Conservation (phyloP, 345 rosid genomes). For the Erucastrum elatum region DNA sequence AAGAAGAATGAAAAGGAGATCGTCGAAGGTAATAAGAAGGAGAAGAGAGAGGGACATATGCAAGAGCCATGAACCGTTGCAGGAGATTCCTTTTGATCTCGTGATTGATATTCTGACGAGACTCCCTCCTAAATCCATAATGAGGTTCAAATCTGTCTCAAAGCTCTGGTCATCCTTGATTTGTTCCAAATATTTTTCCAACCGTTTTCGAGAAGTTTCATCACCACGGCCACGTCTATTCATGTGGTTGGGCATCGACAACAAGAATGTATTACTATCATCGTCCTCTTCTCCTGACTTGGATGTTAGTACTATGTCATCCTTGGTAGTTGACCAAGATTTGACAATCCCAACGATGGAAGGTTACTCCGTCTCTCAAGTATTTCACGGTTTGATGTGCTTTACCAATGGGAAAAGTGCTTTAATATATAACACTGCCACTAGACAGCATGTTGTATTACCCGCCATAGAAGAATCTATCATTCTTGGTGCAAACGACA, state of each 20-base stretch:
- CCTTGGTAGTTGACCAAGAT: not conserved
- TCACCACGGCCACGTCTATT: not conserved
- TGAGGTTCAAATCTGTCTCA: not conserved
- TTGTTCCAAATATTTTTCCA: not conserved
- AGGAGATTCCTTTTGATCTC: not conserved
- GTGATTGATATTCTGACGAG: not conserved
- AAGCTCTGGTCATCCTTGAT: not conserved
- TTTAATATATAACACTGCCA: slow-evolving; percentile 14
- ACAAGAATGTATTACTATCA: not conserved
- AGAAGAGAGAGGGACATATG: too few species aligned
- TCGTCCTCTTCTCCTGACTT: not conserved
- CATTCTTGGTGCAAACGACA: not conserved
- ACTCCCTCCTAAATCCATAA: not conserved
- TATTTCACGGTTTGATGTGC: slow-evolving; percentile 16
- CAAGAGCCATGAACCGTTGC: not conserved
- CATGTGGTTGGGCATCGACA: not conserved
- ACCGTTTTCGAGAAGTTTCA: not conserved
- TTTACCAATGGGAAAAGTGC: not conserved
- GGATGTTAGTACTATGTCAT: not conserved
- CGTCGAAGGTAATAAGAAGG: not conserved
- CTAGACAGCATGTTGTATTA: slow-evolving; percentile 21
- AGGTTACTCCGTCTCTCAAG: slow-evolving; percentile 3
- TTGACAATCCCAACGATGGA: slow-evolving; percentile 1
- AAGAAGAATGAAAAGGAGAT: not conserved
- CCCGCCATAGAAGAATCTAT: slow-evolving; percentile 17